phyloP scores from a whole-genome alignment of 371 early-diverging fungal genomes.

The Mortierella sp. region DNA sequence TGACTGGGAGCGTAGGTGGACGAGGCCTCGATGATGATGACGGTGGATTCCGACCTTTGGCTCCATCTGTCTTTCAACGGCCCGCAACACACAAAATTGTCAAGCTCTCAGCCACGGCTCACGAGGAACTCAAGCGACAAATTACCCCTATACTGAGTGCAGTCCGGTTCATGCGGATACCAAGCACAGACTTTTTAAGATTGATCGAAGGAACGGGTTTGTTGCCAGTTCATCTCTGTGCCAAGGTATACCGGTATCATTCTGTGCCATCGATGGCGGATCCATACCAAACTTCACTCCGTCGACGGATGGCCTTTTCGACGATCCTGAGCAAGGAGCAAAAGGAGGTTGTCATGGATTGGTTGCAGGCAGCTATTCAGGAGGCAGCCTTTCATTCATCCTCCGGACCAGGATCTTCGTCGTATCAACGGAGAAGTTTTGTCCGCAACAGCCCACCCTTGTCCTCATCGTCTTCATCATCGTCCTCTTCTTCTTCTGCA shows the following conservation, averaged over 20 bases:
- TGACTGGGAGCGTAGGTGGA: not conserved
- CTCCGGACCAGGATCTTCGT: not conserved
- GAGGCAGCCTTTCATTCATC: not conserved
- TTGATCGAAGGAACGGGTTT: constrained; percentile 48
- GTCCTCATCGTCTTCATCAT: constrained; percentile 1
- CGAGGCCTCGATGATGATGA: constrained; percentile 17
- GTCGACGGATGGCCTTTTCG: constrained; percentile 46
- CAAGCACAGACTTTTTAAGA: constrained; percentile 41
- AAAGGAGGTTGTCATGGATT: constrained; percentile 32
- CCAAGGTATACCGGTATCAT: constrained; percentile 46
- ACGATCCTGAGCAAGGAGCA: constrained; percentile 36
- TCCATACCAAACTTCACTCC: constrained; percentile 38
- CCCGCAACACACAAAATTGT: constrained; percentile 21
- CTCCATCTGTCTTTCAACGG: constrained; percentile 40
- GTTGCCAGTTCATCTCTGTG: constrained; percentile 40
- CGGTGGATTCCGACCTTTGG: constrained; percentile 23
- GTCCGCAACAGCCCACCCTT: constrained; percentile 5
- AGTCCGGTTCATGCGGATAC: constrained; percentile 44
- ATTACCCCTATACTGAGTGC: constrained; percentile 31
- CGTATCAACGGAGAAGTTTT: constrained; percentile 6
- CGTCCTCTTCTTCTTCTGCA: not conserved
- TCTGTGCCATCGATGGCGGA: constrained; percentile 51
- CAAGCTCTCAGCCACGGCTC: constrained; percentile 20
- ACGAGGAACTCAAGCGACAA: constrained; percentile 28
- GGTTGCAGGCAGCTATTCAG: constrained; percentile 21